Evolutionary conservation across 2,329 filamentous ascomycete genomes (phyloP).

Genomic region (Curvularia hawaiiensis): DNA sequence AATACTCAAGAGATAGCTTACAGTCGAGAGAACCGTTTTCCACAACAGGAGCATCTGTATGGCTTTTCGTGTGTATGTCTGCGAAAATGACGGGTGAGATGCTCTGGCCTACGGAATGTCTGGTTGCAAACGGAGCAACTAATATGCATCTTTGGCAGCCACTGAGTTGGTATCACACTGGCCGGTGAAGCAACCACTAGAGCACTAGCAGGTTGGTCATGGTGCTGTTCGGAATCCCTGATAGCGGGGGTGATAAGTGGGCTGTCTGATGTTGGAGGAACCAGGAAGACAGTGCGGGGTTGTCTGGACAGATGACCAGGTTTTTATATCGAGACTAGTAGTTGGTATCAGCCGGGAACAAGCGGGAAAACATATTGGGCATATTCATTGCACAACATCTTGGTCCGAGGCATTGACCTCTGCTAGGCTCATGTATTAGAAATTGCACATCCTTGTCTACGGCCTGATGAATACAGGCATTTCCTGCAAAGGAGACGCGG

Average conservation of each 20-base stretch:
- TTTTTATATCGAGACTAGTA: neutral
- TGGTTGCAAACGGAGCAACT: conserved; percentile 14
- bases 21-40: conserved; percentile 15
- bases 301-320: neutral
- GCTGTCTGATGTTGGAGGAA: neutral
- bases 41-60: conserved; percentile 16
- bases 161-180: neutral
- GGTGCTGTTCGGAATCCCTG: neutral
- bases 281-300: neutral
- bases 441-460: neutral
- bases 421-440: neutral
- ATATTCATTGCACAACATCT: neutral
- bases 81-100: conserved; percentile 18
- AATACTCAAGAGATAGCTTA: neutral
- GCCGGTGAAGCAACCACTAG: neutral
- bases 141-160: neutral
- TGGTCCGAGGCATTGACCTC: neutral
- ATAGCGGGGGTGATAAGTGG: neutral
- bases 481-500: neutral
- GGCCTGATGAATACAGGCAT: neutral
- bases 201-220: neutral
- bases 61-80: conserved; percentile 22
- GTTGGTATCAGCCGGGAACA: neutral
- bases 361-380: neutral
- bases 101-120: conserved; percentile 17